Evolutionary conservation across 306 rosid genomes (phyloP).

Genomic region (Rosa multiflora): DNA sequence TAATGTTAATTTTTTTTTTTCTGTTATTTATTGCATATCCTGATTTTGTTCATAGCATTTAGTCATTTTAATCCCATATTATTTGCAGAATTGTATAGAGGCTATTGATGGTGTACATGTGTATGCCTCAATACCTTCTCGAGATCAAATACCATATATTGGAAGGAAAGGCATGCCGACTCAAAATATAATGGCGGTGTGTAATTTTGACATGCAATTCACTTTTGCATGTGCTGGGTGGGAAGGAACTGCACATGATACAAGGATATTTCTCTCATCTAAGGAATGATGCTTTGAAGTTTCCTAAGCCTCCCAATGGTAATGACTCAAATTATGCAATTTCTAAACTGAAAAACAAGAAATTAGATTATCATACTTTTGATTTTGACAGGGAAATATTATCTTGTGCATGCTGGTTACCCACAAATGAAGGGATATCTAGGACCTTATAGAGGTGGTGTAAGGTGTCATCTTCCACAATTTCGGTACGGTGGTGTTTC

Average conservation of each 20-base stretch:
- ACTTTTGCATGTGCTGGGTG: background rate
- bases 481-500: background rate
- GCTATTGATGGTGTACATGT: too few species aligned
- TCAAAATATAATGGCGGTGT: too few species aligned
- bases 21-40: too few species aligned
- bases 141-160: too few species aligned
- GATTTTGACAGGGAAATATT: background rate
- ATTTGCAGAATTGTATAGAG: background rate
- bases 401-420: background rate
- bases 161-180: too few species aligned
- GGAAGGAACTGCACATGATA: background rate
- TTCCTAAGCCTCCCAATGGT: slow-evolving; percentile 1
- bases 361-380: too few species aligned
- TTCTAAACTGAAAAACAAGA: too few species aligned
- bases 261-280: background rate
- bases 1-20: background rate
- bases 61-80: too few species aligned
- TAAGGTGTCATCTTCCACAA: background rate
- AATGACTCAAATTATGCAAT: background rate
- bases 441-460: background rate
- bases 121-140: too few species aligned
- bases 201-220: background rate
- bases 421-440: background rate
- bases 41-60: too few species aligned
- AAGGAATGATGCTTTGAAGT: background rate